These are phyloP conservation scores for Phytophthora sansomeana DNA, from an alignment of 352 stramenopile species.

Conservation along the genomic window DNA sequence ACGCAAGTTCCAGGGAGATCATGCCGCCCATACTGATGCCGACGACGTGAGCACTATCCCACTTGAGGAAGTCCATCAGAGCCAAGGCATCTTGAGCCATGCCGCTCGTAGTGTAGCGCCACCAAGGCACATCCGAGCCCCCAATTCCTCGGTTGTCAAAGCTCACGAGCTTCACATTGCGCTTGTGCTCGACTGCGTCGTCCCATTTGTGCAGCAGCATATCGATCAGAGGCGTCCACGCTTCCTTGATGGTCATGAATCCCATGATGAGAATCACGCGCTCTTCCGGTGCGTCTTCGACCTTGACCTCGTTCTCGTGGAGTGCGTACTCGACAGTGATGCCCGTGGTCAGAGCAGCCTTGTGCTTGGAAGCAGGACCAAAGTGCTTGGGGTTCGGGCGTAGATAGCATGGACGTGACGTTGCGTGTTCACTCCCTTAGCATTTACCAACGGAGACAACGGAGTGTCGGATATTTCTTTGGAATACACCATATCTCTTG, in stretches of 20 bases:
- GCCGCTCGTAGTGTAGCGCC: slow-evolving; percentile 53
- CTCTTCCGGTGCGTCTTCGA: slow-evolving; percentile 7
- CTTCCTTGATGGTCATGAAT: slow-evolving; percentile 54
- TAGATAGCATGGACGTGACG: background rate
- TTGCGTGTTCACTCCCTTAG: slow-evolving; percentile 40
- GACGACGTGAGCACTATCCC: slow-evolving; percentile 46
- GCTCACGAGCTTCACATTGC: slow-evolving; percentile 49
- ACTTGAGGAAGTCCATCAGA: slow-evolving; percentile 58
- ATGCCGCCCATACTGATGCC: slow-evolving; percentile 62
- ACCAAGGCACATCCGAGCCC: slow-evolving; percentile 37
- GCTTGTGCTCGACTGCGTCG: slow-evolving; percentile 16
- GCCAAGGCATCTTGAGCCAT: slow-evolving; percentile 61
- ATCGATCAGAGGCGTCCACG: slow-evolving; percentile 55
- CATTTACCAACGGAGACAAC: slow-evolving; percentile 30
- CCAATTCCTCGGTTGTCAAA: slow-evolving; percentile 70
- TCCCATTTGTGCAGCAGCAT: slow-evolving; percentile 52
- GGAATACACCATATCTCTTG: slow-evolving; percentile 14
- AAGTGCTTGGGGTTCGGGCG: background rate
- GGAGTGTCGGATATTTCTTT: background rate
- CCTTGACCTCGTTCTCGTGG: slow-evolving; percentile 37
- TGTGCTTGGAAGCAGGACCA: background rate
- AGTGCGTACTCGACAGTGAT: slow-evolving; percentile 58
- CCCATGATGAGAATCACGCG: slow-evolving; percentile 64
- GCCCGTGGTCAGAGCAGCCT: slow-evolving; percentile 26
- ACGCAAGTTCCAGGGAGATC: slow-evolving; percentile 62